Evolutionary conservation across 306 rosid genomes (phyloP).

Genomic region (Abrus pulchellus): DNA sequence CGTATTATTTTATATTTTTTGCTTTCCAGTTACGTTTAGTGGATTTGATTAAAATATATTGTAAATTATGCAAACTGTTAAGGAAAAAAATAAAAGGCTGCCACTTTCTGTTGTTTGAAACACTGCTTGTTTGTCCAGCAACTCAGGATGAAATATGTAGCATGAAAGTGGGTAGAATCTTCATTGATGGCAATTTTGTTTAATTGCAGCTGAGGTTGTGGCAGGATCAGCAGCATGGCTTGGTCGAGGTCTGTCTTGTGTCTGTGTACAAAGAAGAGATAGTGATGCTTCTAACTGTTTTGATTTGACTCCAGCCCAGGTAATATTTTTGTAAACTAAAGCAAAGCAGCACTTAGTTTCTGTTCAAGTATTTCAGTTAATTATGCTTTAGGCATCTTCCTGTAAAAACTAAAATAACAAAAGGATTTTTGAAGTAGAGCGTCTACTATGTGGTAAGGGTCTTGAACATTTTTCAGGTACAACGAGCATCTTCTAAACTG

Average conservation of each 20-base stretch:
- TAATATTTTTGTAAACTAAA: slow-evolving; percentile 32
- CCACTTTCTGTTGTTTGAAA: slow-evolving; percentile 24
- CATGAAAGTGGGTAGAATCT: slow-evolving; percentile 19
- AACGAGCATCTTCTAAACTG: slow-evolving; percentile 10
- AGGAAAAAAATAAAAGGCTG: background rate
- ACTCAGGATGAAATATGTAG: slow-evolving; percentile 32
- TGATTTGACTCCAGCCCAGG: slow-evolving; percentile 86
- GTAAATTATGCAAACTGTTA: background rate
- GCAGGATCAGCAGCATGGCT: slow-evolving; percentile 99
- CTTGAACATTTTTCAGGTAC: background rate
- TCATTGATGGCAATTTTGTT: slow-evolving; percentile 44
- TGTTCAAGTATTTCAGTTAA: background rate
- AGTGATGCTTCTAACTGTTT: slow-evolving; percentile 78
- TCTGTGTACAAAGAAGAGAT: slow-evolving; percentile 84
- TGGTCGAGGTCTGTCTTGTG: slow-evolving; percentile 98
- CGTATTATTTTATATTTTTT: background rate
- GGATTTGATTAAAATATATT: background rate
- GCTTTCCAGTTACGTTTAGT: background rate
- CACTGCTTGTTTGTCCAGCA: slow-evolving; percentile 7
- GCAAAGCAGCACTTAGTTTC: background rate
- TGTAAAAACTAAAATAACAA: background rate
- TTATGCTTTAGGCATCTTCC: slow-evolving; percentile 7
- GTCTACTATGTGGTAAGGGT: background rate
- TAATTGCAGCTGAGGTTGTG: slow-evolving; percentile 89
- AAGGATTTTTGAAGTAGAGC: background rate